A percentile compares a stretch with the other conserved stretches of the same genome.
phyloP scores from a whole-genome alignment of 2,329 filamentous ascomycete genomes.

The Rutstroemia sp. region DNA sequence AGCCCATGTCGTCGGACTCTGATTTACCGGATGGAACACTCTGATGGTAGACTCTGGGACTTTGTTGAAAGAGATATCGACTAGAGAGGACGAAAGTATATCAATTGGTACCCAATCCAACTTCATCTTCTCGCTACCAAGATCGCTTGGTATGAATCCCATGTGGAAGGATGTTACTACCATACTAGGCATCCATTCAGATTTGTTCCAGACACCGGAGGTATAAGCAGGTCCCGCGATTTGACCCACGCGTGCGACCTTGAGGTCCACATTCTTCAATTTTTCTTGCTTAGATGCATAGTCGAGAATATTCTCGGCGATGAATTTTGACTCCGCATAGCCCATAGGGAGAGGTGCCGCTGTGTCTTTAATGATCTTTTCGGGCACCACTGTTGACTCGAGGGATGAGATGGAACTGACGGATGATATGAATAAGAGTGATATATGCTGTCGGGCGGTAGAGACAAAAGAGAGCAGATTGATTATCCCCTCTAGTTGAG shows the following conservation, averaged over 20 bases:
- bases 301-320: constrained; percentile 35
- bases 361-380: background rate
- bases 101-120: constrained; percentile 4
- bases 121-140: background rate
- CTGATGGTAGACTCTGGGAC: background rate
- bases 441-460: background rate
- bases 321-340: constrained; percentile 23
- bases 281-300: constrained; percentile 25
- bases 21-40: constrained; percentile 1
- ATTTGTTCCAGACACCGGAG: background rate
- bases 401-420: constrained; percentile 16
- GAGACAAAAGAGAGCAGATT: constrained; percentile 29
- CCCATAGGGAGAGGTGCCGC: constrained; percentile 16
- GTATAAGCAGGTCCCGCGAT: constrained; percentile 31
- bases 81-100: background rate
- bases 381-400: constrained; percentile 13
- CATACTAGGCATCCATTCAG: background rate
- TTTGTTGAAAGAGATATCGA: background rate
- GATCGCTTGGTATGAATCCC: background rate
- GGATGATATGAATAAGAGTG: constrained; percentile 26
- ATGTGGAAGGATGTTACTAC: background rate
- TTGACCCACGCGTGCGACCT: constrained; percentile 40
- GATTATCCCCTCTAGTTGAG: constrained; percentile 32
- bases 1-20: background rate
- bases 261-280: constrained; percentile 31